Conservation (phyloP, 78 protist genomes). For the Dictyostelium firmibasis region DNA sequence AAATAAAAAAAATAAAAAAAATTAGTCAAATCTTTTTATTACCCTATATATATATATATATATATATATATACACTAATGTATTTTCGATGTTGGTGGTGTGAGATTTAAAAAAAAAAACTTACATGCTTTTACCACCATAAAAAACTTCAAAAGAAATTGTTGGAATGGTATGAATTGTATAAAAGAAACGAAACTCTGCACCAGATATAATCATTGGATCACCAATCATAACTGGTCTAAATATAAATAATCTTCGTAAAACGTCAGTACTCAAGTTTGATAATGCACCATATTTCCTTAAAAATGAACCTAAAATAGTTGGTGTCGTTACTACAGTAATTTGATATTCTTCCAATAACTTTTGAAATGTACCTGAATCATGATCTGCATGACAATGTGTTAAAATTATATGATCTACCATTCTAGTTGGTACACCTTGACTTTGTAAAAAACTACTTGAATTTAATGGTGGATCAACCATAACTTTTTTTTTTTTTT, state of each 20-base stretch:
- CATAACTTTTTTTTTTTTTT: conserved; percentile 32
- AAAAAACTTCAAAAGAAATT: conserved; percentile 67
- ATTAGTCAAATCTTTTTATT: too few relatives aligned
- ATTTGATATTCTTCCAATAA: conserved; percentile 81
- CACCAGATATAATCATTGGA: conserved; percentile 76
- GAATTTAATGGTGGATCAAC: conserved; percentile 89
- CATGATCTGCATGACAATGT: conserved; percentile 92
- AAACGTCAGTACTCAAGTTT: conserved; percentile 13
- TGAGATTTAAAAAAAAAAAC: not conserved
- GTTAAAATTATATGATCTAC: conserved; percentile 77
- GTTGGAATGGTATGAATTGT: conserved; percentile 88
- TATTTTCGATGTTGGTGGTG: too few relatives aligned
- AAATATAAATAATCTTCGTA: conserved; percentile 73
- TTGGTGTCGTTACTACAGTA: conserved; percentile 84
- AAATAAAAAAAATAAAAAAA: not conserved
- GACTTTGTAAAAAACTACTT: conserved; percentile 48
- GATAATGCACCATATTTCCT: conserved; percentile 83
- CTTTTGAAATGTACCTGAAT: conserved; percentile 87
- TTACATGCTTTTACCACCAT: conserved; percentile 76
- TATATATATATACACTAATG: not conserved
- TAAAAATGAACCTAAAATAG: conserved; percentile 78
- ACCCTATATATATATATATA: not conserved
- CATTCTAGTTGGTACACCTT: conserved; percentile 83
- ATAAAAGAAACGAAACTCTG: conserved; percentile 80
- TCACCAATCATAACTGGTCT: conserved; percentile 83